Percentiles rank a stretch among this genome's conserved stretches.
Conservation (phyloP, 2,329 filamentous ascomycete genomes). For the Rhinocladiella similis region DNA sequence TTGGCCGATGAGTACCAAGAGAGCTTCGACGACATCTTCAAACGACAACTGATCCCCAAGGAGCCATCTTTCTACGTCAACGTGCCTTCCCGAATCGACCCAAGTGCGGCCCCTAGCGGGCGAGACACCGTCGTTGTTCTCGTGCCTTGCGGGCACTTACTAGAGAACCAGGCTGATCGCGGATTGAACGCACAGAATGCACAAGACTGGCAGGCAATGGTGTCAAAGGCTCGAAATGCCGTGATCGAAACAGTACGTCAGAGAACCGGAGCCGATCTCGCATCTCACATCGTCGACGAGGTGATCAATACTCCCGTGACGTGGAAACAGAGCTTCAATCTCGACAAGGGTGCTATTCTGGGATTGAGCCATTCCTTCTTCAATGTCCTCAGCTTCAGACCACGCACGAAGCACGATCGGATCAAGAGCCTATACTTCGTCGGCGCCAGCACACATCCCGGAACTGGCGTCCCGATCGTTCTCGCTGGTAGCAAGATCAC, state of each 20-base stretch:
- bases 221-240: conserved; percentile 58
- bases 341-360: conserved; percentile 72
- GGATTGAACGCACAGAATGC: conserved; percentile 33
- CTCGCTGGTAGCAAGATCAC: conserved; percentile 68
- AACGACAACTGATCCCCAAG: conserved; percentile 63
- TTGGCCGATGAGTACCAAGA: conserved; percentile 70
- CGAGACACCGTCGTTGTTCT: conserved; percentile 69
- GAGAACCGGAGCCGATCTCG: conserved; percentile 59
- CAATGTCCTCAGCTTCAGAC: conserved; percentile 38
- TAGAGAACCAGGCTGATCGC: conserved; percentile 34
- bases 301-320: conserved; percentile 64
- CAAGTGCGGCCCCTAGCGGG: conserved; percentile 64
- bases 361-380: conserved; percentile 73
- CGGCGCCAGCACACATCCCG: conserved; percentile 73
- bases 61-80: conserved; percentile 77
- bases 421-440: conserved; percentile 64
- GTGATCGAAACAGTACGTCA: conserved; percentile 62
- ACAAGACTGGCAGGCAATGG: conserved; percentile 63
- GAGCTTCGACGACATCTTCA: conserved; percentile 76
- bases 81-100: conserved; percentile 69
- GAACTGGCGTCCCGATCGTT: conserved; percentile 73
- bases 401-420: conserved; percentile 32
- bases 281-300: conserved; percentile 58
- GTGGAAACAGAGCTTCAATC: conserved; percentile 70
- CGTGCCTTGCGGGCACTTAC: conserved; percentile 70